Conservation (phyloP, 2,329 filamentous ascomycete species). For the Paecilomyces variotii region DNA sequence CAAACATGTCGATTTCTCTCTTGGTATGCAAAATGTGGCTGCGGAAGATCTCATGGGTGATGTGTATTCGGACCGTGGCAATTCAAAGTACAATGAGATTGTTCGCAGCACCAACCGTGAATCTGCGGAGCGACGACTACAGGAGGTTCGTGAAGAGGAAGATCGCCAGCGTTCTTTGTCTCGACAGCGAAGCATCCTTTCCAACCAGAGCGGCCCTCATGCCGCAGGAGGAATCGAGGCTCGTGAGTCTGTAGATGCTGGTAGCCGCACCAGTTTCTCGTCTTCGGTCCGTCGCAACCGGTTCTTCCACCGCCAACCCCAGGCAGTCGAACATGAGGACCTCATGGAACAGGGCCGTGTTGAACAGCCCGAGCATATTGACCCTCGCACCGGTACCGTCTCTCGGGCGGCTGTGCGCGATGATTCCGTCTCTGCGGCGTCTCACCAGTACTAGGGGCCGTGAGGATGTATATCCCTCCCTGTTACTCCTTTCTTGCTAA, state of each 20-base stretch:
- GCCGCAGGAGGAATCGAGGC: conserved; percentile 15
- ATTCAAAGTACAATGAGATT: conserved; percentile 33
- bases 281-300: conserved; percentile 48
- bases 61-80: conserved; percentile 51
- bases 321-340: conserved; percentile 27
- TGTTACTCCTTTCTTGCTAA: not conserved
- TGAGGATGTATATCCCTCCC: not conserved
- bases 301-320: conserved; percentile 48
- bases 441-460: not conserved
- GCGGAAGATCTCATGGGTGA: conserved; percentile 55
- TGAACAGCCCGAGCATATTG: conserved; percentile 13
- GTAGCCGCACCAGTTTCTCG: conserved; percentile 19
- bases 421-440: conserved; percentile 1
- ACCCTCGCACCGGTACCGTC: conserved; percentile 12
- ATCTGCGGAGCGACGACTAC: conserved; percentile 30
- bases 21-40: conserved; percentile 56
- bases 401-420: conserved; percentile 12
- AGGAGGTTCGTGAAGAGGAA: conserved; percentile 16
- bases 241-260: conserved; percentile 13
- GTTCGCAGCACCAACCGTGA: conserved; percentile 33
- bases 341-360: conserved; percentile 42
- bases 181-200: not conserved
- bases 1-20: conserved; percentile 62
- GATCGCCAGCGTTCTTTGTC: not conserved
- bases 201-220: conserved; percentile 7